Conservation (phyloP, 2,329 filamentous ascomycete species). For the Aspergillus jensenii region DNA sequence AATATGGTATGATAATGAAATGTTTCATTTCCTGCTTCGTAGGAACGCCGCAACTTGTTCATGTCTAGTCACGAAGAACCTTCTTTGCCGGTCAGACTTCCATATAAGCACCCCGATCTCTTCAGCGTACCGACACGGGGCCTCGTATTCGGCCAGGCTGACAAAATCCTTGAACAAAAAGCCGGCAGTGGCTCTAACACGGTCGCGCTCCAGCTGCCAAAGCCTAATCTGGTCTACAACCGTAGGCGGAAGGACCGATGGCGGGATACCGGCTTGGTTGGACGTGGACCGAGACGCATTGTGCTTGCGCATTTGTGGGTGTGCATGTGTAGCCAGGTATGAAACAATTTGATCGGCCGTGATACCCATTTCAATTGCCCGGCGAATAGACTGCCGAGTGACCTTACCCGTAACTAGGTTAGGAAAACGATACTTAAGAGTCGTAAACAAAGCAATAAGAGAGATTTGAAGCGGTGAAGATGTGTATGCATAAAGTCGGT, state of each 20-base stretch:
- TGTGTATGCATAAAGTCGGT: slow-evolving; percentile 95
- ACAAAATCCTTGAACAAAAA: slow-evolving; percentile 91
- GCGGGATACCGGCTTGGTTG: slow-evolving; percentile 39
- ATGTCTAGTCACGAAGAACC: slow-evolving; percentile 89
- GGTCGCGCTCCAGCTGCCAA: slow-evolving; percentile 96
- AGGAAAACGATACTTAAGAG: slow-evolving; percentile 84
- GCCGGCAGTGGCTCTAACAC: slow-evolving; percentile 79
- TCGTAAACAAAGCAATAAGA: slow-evolving; percentile 85
- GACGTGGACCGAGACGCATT: slow-evolving; percentile 37
- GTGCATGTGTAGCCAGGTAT: slow-evolving; percentile 88
- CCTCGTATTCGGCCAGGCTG: slow-evolving; percentile 62
- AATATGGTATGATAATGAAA: background rate
- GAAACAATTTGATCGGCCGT: slow-evolving; percentile 93
- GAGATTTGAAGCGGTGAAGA: slow-evolving; percentile 91
- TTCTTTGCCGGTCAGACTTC: slow-evolving; percentile 74
- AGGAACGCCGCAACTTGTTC: slow-evolving; percentile 86
- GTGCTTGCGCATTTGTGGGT: slow-evolving; percentile 83
- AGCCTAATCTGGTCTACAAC: slow-evolving; percentile 96
- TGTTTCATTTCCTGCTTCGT: slow-evolving; percentile 54
- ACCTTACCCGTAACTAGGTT: slow-evolving; percentile 93
- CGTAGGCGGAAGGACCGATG: slow-evolving; percentile 82
- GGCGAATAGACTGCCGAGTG: slow-evolving; percentile 82
- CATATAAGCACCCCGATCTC: slow-evolving; percentile 88
- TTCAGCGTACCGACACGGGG: slow-evolving; percentile 65
- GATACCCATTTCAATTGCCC: slow-evolving; percentile 86